Evolutionary conservation across 2,329 filamentous ascomycete species (phyloP), one percentile per base, ranked within the genome.

Genomic region (Fusarium praegraminearum): DNA sequence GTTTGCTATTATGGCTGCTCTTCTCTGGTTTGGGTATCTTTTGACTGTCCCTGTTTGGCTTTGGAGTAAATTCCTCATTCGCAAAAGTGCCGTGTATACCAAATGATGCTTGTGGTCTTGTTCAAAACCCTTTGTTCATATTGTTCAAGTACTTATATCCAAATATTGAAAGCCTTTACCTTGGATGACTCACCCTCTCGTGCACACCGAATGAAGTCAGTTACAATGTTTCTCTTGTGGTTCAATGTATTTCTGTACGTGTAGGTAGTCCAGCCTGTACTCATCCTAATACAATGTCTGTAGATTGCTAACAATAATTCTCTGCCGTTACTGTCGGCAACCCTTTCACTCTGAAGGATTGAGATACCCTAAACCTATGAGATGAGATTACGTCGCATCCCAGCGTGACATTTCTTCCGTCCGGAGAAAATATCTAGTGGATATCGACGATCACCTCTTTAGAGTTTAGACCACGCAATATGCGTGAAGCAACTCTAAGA

Each of bases 1-100:
- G 7, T 61, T 62, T 3, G 56, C 32, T 2, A 40, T 32, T 0
- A 62, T 61, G 56, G 38, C 45, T 45, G 20, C 26, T 33, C 56
- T 62, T 24, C 56, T 62, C 2, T 62, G 56, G 58, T 1, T 38
- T 7, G 58, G 58, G 3, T 62, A 53, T 12, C 3, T 45, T 3
- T 9, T 61, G 3, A 56, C 36, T 1, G 20, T 61, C 20, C 54
- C 54, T 11, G 24, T 61, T 1, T 61, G 58, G 58, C 7, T 59
- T 7, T 51, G 24, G 35, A 61, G 54, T 9, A 43, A 44, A 15
- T 4, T 1, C 16, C 10, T 54, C 2, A 26, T 43, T 7, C 6
- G 13, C 22, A 13, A 15, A 43, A 43, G 40, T 30, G 28, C 28
- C 12, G 12, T 12, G 28, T 30, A 30, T 30, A 30, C 20, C 20